These are phyloP conservation scores for Candida boidinii DNA, from an alignment of 805 yeast genomes.

Conservation along the genomic window DNA sequence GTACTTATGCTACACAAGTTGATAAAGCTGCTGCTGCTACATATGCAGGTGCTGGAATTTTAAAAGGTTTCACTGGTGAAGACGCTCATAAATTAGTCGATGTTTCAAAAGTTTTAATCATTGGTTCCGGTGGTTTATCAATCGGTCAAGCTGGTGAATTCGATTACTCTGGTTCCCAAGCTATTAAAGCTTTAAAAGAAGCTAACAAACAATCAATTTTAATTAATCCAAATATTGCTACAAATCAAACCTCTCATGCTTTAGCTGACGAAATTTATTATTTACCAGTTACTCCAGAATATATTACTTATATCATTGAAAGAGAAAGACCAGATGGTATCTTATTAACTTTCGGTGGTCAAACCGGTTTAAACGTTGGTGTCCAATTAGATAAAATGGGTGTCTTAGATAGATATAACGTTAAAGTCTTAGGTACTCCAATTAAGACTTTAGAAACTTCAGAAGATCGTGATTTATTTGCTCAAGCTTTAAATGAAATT, in stretches of 20 bases:
- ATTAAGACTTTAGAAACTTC: slow-evolving; percentile 92
- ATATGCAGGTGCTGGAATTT: slow-evolving; percentile 58
- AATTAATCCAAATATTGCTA: slow-evolving; percentile 93
- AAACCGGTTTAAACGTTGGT: slow-evolving; percentile 94
- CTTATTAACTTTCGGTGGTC: slow-evolving; percentile 95
- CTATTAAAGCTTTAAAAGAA: slow-evolving; percentile 90
- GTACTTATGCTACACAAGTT: slow-evolving; percentile 16
- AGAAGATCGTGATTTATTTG: slow-evolving; percentile 95
- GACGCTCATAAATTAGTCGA: slow-evolving; percentile 65
- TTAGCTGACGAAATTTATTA: slow-evolving; percentile 93
- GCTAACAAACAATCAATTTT: slow-evolving; percentile 79
- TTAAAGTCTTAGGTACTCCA: slow-evolving; percentile 96
- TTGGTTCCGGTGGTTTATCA: slow-evolving; percentile 96
- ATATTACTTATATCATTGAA: slow-evolving; percentile 89
- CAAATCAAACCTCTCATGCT: slow-evolving; percentile 92
- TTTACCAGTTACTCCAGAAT: slow-evolving; percentile 95
- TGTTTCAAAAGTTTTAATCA: slow-evolving; percentile 78
- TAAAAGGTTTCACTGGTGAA: slow-evolving; percentile 49
- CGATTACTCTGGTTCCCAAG: slow-evolving; percentile 96
- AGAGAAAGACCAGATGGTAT: slow-evolving; percentile 96
- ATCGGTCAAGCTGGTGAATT: slow-evolving; percentile 99
- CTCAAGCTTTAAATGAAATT: slow-evolving; percentile 91
- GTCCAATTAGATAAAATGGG: slow-evolving; percentile 93
- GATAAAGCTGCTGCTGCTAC: slow-evolving; percentile 24
- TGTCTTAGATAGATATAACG: slow-evolving; percentile 79